Evolutionary conservation across 345 rosid species (phyloP), one percentile per base, ranked within the genome.

Genomic region (Zanthoxylum bungeanum): DNA sequence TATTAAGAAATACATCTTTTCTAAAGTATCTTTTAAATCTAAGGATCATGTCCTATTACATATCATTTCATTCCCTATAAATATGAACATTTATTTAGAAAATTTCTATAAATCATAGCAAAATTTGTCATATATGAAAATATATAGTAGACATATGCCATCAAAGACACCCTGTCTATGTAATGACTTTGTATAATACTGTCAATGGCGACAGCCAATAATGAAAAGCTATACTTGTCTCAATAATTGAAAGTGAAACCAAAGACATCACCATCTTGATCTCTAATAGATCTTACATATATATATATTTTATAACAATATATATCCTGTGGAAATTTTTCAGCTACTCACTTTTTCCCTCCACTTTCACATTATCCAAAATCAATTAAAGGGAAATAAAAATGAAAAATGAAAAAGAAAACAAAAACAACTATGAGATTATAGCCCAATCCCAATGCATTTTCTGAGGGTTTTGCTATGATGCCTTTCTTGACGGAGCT

Each of bases 401-500:
- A 17, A 74, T 75, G 47, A 75, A 64, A 27, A 69, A 31, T 46
- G 62, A 66, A 27, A 24, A n/a, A 46, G 28, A 21, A 40, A 25
- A 39, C 31, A 2, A 49, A 39, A 22, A 22, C 36, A 44, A 24
- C 77, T 64, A 81, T 37, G 80, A 75, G 28, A 77, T 74, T 46
- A 81, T 82, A 50, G 80, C 55, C 75, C 81, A 44, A 44, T 4
- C n/a, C n/a, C n/a, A 69, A 2, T 70, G 78, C 1, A 66, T 82
- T 27, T 52, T 77, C 64, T 44, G 34, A 59, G 60, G 19, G 31
- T 1, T n/a, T 10, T 52, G 81, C 5, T 69, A 16, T 73, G 71
- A 27, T 72, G 52, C 9, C 67, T 63, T 46, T 70, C 11, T 16
- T 33, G 81, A 61, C 86, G 79, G 60, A 75, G 85, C 46, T 86